Percentiles rank a stretch among this genome's conserved stretches.
Conservation (phyloP, 164 flowering plant genomes). For the Umbilicus rupestris region DNA sequence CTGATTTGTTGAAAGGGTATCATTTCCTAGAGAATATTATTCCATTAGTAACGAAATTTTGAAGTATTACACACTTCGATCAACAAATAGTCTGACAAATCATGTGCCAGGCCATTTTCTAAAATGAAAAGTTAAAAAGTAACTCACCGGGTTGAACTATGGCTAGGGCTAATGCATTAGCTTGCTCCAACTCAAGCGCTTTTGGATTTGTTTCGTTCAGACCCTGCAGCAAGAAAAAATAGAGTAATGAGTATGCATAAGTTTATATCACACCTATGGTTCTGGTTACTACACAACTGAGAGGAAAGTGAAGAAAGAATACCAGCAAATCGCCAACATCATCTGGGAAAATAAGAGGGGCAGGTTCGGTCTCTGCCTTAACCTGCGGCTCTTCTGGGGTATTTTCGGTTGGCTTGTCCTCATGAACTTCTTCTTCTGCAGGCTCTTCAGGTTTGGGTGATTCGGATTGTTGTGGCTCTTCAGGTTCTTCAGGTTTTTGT, state of each 20-base stretch:
- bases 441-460: constrained; percentile 15
- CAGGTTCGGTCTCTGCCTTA: constrained; percentile 32
- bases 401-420: constrained; percentile 21
- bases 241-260: neutral
- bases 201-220: constrained; percentile 60
- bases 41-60: neutral
- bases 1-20: constrained; percentile 18
- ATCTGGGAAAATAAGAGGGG: constrained; percentile 29
- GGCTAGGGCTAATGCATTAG: constrained; percentile 91
- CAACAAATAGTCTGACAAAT: neutral
- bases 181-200: constrained; percentile 67
- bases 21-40: constrained; percentile 27
- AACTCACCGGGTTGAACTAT: constrained; percentile 62
- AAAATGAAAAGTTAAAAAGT: neutral
- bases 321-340: constrained; percentile 66
- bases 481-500: constrained; percentile 22
- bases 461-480: constrained; percentile 21
- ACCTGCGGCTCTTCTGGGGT: constrained; percentile 38
- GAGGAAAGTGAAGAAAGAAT: constrained; percentile 4
- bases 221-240: constrained; percentile 39
- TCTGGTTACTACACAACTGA: neutral
- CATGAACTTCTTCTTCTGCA: constrained; percentile 33
- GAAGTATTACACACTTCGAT: neutral
- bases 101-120: neutral
- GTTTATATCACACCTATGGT: neutral